Base-by-base conservation (phyloP, 345 rosid genomes). In the Linum lewisii region DNA sequence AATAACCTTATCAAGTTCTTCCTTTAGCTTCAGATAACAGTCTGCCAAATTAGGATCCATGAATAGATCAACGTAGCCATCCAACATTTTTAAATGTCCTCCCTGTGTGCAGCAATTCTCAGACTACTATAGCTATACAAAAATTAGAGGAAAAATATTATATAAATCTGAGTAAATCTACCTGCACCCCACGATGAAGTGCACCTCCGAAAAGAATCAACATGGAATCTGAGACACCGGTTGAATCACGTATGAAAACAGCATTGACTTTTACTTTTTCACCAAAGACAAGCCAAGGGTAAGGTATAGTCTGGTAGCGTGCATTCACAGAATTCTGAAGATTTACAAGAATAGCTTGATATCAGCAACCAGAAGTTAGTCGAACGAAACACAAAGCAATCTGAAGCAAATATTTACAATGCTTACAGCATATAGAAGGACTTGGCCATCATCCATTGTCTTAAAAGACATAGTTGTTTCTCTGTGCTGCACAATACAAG, bases 381-480 rank as follows among this genome's bases (percentile, higher is more conserved):
- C 22, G 11, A 13, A 53, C 32, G 19, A 47, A 24, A 45, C 15
- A 16, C 42, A 45, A 56, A 55, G 52, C 47, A 24, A 64, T 14
- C 14, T 18, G 23, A 47, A 18, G 0, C 15, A 1, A 18, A 1
- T 19, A 57, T 13, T 21, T 23, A 8, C 57, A 23, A 29, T 19
- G 67, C 98, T 71, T 63, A 92, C 98, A 32, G 85, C 84, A 21
- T 89, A 89, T 49, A 89, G 75, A 63, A 85, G 83, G 66, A 93
- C 99, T 73, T 79, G 92, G 58, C 97, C 99, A 69, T 93, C 99
- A 70, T 85, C 96, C 97, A 89, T 89, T 7, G 97, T 89, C 76
- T 93, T 93, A 77, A 93, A 89, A 32, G 96, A 82, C 92, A 90
- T 85, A 44, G 96, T 85, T 44, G 92, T 84, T 73, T 93, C 99